Evolutionary conservation across 257 asterid species (phyloP).

Genomic region (Fraxinus quadrangulata): DNA sequence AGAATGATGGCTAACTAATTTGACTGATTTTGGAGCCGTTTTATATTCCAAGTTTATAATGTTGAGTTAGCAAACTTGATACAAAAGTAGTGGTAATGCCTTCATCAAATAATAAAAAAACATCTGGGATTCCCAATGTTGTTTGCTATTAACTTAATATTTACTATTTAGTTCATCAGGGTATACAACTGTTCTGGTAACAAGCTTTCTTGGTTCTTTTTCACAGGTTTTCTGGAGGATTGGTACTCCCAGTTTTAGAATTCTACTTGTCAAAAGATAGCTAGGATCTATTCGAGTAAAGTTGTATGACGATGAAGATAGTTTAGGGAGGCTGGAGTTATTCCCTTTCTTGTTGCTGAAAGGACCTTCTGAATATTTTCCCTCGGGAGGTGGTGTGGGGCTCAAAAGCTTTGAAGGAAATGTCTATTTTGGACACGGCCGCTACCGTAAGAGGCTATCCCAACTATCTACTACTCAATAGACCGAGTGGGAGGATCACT

Average conservation of each 20-base stretch:
- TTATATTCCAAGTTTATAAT: not conserved
- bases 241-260: conserved; percentile 7
- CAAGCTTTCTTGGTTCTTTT: conserved; percentile 8
- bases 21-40: not conserved
- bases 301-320: not conserved
- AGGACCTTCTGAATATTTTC: not conserved
- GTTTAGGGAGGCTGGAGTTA: conserved; percentile 14
- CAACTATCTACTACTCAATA: conserved; percentile 3
- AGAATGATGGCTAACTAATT: no score
- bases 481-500: conserved; percentile 9
- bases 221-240: conserved; percentile 24
- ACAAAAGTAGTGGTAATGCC: not conserved
- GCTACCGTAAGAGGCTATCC: not conserved
- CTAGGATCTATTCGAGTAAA: conserved; percentile 13
- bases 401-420: conserved; percentile 4
- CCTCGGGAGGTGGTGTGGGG: not conserved
- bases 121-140: not conserved
- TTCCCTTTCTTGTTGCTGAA: conserved; percentile 15
- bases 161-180: not conserved
- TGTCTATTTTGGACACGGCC: conserved; percentile 5
- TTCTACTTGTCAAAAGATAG: conserved; percentile 13
- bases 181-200: not conserved
- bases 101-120: not conserved
- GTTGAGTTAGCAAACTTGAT: not conserved
- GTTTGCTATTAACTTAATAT: no score